Base-by-base conservation (phyloP, 2,329 filamentous ascomycete species). In the Ilyonectria robusta region DNA sequence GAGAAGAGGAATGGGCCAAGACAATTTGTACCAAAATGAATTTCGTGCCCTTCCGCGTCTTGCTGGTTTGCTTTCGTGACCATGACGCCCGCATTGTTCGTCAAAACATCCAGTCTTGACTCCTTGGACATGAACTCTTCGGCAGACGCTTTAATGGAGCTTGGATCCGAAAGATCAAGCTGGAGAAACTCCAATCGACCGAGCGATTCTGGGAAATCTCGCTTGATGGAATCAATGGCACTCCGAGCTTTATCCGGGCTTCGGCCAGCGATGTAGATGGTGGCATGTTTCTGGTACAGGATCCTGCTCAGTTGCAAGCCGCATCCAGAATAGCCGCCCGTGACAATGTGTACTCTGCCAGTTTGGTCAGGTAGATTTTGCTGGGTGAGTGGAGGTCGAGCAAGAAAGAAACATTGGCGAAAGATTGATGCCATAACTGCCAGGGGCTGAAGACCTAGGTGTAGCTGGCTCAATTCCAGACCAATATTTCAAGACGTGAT, bases 231-330 rank as follows among this genome's bases (percentile, higher is more conserved):
- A 19, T 47, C 8, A 29, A 89, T 84, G 13, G 84, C 83, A 0
- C 74, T 58, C 0, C 76, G 72, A n/a, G 80, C 84, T 66, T 84
- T 85, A 3, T 76, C 70, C 21, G 77, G 69, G 1, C 79, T 82
- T 21, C 87, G 84, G 0, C 82, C 83, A 3, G 85, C 85, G 37
- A 88, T 72, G 70, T 88, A 89, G 26, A 89, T 82, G 3, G 78
- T 86, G 17, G 79, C 87, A 59, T 87, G 85, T 17, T 81, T 82
- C 4, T 78, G 74, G 73, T 89, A 90, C 6, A 90, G 79, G 3
- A 89, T 84, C 31, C 81, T 81, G 40, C 78, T 78, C 2, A 89
- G 78, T 64, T 88, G 85, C 26, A 83, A 81, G 5, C 87, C 87
- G 3, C 88, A 78, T 81, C 78, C 78, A 0, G 72, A 71, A 50